These are phyloP conservation scores for Teunomyces tritomae DNA, from an alignment of 805 yeast genomes.

Conservation along the genomic window DNA sequence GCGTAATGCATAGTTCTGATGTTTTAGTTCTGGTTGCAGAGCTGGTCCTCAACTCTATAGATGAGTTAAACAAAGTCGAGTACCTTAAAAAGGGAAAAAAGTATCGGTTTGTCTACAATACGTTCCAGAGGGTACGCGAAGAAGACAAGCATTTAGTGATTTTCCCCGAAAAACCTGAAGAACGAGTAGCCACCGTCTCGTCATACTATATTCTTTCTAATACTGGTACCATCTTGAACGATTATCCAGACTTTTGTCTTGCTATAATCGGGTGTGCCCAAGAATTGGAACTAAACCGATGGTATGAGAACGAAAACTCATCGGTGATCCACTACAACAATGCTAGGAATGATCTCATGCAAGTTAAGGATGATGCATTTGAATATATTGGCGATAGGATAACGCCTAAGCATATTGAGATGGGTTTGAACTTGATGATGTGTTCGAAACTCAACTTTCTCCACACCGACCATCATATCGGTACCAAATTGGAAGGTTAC, in stretches of 20 bases:
- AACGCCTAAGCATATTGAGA: conserved; percentile 32
- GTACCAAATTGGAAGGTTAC: conserved; percentile 48
- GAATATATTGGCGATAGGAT: conserved; percentile 26
- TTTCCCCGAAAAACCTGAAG: conserved; percentile 25
- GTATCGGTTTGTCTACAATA: conserved; percentile 47
- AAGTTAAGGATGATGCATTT: conserved; percentile 29
- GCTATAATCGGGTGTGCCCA: conserved; percentile 49
- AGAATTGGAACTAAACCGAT: conserved; percentile 45
- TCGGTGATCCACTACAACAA: conserved; percentile 37
- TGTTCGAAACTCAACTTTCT: conserved; percentile 51
- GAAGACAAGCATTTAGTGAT: conserved; percentile 49
- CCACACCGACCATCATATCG: conserved; percentile 55
- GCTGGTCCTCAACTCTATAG: conserved; percentile 32
- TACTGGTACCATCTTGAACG: conserved; percentile 36
- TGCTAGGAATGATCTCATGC: conserved; percentile 31
- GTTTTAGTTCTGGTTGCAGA: conserved; percentile 38
- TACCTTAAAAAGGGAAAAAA: conserved; percentile 46
- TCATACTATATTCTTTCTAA: conserved; percentile 41
- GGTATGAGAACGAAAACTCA: conserved; percentile 49
- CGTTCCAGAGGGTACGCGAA: conserved; percentile 47
- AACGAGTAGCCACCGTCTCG: conserved; percentile 38
- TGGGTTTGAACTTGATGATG: conserved; percentile 43
- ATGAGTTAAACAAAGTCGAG: conserved; percentile 32
- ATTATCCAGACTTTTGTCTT: conserved; percentile 43
- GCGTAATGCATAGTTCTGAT: conserved; percentile 19